A percentile compares a stretch with the other conserved stretches of the same genome.
Conservation (phyloP, 495 filamentous ascomycete species). For the Penicillium chermesinum region DNA sequence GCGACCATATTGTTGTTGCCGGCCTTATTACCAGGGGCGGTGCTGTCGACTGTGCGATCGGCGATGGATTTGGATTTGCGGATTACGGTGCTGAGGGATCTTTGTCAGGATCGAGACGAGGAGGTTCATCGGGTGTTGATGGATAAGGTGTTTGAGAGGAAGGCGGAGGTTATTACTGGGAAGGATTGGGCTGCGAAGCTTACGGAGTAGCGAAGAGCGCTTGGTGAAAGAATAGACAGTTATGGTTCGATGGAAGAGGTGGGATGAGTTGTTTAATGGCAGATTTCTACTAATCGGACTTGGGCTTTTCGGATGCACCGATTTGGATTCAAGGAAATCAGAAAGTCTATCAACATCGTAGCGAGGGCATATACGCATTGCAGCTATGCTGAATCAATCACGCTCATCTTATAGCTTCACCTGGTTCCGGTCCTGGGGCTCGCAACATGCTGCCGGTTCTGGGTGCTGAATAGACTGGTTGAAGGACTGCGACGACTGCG, state of each 20-base stretch:
- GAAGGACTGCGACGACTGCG: constrained; percentile 31
- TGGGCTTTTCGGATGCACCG: no score
- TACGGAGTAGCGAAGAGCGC: not conserved
- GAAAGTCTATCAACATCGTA: no score
- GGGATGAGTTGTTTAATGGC: no score
- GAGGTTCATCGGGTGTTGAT: constrained; percentile 33
- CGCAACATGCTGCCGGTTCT: constrained; percentile 31
- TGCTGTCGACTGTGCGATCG: constrained; percentile 37
- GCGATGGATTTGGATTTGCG: constrained; percentile 34
- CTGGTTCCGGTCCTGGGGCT: constrained; percentile 20
- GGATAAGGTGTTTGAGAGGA: constrained; percentile 29
- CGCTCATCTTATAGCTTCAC: constrained; percentile 21
- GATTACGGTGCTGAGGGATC: constrained; percentile 32
- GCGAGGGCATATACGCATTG: no score
- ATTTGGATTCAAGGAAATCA: no score
- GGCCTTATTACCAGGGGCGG: constrained; percentile 34
- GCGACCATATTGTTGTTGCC: constrained; percentile 26
- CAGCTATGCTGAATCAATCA: not conserved
- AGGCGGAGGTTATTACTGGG: constrained; percentile 16
- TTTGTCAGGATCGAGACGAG: constrained; percentile 33
- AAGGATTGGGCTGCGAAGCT: constrained; percentile 14
- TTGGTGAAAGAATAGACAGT: not conserved
- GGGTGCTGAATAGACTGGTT: constrained; percentile 37
- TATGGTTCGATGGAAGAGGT: no score
- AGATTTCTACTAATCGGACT: no score